phyloP scores from a whole-genome alignment of 768 basidiomycete genomes.

The Leucosporidium scottii region DNA sequence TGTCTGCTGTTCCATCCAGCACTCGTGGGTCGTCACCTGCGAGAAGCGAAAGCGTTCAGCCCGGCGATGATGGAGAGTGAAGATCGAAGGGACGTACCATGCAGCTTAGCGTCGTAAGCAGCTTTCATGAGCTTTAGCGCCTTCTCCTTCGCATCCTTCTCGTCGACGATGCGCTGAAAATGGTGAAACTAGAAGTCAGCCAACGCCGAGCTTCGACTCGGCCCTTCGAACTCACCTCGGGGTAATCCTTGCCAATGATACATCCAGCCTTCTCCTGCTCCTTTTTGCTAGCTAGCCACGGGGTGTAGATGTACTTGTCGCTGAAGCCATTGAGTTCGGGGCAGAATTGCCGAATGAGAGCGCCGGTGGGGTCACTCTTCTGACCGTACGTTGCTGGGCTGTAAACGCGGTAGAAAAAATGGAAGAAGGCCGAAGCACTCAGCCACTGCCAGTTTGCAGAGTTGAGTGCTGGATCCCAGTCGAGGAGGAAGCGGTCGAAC shows the following conservation, averaged over 20 bases:
- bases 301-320: slow-evolving; percentile 46
- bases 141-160: slow-evolving; percentile 39
- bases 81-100: slow-evolving; percentile 18
- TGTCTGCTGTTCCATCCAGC: slow-evolving; percentile 39
- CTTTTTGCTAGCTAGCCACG: slow-evolving; percentile 40
- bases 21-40: slow-evolving; percentile 38
- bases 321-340: slow-evolving; percentile 44
- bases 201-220: no score
- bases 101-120: slow-evolving; percentile 40
- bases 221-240: slow-evolving; percentile 11
- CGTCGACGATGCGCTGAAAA: slow-evolving; percentile 41
- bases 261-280: slow-evolving; percentile 42
- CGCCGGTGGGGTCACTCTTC: slow-evolving; percentile 42
- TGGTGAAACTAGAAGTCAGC: not conserved
- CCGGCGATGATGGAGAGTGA: not conserved
- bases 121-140: slow-evolving; percentile 41
- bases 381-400: slow-evolving; percentile 18
- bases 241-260: slow-evolving; percentile 44
- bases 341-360: slow-evolving; percentile 42
- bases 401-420: slow-evolving; percentile 37
- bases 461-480: slow-evolving; percentile 38
- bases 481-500: slow-evolving; percentile 44
- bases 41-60: not conserved
- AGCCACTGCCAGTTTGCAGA: slow-evolving; percentile 40
- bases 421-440: slow-evolving; percentile 43